phyloP scores from a whole-genome alignment of 139 green algal genomes.

The Chlorella sp. region DNA sequence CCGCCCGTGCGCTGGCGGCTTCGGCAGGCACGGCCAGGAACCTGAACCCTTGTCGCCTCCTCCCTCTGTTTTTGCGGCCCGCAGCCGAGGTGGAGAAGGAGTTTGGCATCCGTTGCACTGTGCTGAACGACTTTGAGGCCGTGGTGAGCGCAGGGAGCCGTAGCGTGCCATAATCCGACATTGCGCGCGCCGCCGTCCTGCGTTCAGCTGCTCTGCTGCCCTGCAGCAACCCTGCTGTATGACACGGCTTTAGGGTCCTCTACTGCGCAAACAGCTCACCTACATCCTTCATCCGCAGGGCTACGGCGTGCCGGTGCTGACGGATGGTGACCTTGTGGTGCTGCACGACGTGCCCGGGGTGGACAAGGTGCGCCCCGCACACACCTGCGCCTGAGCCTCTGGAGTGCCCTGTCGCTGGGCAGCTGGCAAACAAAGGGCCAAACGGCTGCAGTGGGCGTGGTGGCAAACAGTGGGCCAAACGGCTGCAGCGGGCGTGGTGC shows the following conservation, averaged over 20 bases:
- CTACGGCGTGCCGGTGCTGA: constrained; percentile 85
- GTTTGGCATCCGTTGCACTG: constrained; percentile 52
- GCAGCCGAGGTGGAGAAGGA: constrained; percentile 50
- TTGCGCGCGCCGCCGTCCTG: too few species aligned
- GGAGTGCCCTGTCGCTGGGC: background rate
- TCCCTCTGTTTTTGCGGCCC: constrained; percentile 25
- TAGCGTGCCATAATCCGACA: background rate
- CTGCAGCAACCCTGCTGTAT: background rate
- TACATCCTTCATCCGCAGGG: constrained; percentile 44
- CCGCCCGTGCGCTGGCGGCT: background rate
- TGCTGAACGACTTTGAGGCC: constrained; percentile 97
- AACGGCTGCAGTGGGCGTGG: too few species aligned
- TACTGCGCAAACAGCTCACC: too few species aligned
- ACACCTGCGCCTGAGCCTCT: background rate
- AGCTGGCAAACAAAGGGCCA: too few species aligned
- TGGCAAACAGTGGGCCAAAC: too few species aligned
- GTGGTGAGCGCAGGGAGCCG: too few species aligned
- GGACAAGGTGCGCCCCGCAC: constrained; percentile 39
- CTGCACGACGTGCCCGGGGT: constrained; percentile 66
- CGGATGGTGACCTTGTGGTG: constrained; percentile 54
- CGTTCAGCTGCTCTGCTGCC: background rate
- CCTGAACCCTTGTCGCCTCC: too few species aligned
- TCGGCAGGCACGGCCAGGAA: too few species aligned
- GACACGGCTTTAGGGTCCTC: too few species aligned
- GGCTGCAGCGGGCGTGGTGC: too few species aligned